These are phyloP conservation scores for Dimargaris verticillata DNA, from an alignment of 192 early-diverging fungal genomes.

Conservation along the genomic window DNA sequence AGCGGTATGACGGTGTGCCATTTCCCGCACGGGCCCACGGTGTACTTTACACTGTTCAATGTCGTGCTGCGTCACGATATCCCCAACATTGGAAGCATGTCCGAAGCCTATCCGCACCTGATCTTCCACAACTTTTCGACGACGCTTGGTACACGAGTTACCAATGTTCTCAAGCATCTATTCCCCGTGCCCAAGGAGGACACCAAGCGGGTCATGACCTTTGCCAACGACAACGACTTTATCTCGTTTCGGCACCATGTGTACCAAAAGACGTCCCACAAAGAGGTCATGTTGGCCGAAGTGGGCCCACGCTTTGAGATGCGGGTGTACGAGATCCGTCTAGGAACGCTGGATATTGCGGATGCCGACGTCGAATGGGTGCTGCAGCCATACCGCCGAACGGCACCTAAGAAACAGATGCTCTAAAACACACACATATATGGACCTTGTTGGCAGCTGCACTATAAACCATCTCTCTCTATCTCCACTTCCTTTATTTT, in stretches of 20 bases:
- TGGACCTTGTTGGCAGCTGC: no score
- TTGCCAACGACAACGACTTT: constrained; percentile 89
- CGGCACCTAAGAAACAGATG: constrained; percentile 51
- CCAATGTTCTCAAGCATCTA: constrained; percentile 83
- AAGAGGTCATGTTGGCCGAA: constrained; percentile 85
- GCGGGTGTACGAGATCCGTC: constrained; percentile 87
- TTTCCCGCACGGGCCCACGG: constrained; percentile 95
- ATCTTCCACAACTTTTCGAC: constrained; percentile 90
- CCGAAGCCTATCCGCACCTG: constrained; percentile 91
- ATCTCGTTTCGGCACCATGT: constrained; percentile 98
- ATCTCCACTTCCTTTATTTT: no score
- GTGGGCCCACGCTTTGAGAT: constrained; percentile 98
- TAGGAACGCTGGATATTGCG: constrained; percentile 84
- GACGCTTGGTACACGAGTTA: constrained; percentile 65
- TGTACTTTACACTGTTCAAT: constrained; percentile 94
- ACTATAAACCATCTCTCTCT: no score
- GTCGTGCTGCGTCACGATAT: constrained; percentile 97
- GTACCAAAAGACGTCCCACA: constrained; percentile 72
- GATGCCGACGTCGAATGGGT: constrained; percentile 97
- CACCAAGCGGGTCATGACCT: constrained; percentile 91
- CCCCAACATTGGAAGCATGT: constrained; percentile 87
- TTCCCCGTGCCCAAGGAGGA: constrained; percentile 97
- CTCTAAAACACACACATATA: no score
- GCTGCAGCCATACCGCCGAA: constrained; percentile 74
- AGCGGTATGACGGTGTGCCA: constrained; percentile 90